Evolutionary conservation across 495 filamentous ascomycete genomes (phyloP).

Genomic region (Tuber umbilicatum): DNA sequence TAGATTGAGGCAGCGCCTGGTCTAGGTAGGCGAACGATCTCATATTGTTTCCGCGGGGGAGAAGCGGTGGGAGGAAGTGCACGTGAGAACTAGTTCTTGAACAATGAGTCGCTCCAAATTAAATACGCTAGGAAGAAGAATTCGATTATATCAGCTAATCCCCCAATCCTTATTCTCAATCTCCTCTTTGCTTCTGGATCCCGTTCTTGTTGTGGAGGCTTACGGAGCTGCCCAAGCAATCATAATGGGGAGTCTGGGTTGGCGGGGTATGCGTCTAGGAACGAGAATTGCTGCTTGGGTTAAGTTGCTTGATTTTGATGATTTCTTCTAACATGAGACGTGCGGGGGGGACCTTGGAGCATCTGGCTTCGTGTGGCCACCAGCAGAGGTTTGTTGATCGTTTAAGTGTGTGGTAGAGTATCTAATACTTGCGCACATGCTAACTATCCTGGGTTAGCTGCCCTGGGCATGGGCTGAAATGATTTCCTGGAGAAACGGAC

Average conservation of each 20-base stretch:
- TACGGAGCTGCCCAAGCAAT: not conserved
- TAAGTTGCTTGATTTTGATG: not conserved
- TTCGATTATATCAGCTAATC: not conserved
- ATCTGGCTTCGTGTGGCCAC: not conserved
- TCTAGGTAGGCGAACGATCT: not conserved
- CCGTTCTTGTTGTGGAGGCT: not conserved
- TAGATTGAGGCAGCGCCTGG: not conserved
- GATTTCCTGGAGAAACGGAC: not conserved
- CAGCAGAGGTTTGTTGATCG: not conserved
- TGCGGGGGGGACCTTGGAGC: not conserved
- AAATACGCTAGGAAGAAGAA: not conserved
- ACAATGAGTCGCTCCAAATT: not conserved
- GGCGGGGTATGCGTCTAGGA: not conserved
- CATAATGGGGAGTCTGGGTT: not conserved
- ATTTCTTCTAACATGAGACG: not conserved
- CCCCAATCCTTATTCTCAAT: not conserved
- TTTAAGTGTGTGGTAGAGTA: not conserved
- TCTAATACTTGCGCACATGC: not conserved
- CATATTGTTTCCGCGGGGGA: not conserved
- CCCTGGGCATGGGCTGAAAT: not conserved
- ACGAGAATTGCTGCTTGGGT: not conserved
- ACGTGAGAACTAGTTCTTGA: not conserved
- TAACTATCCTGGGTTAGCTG: not conserved
- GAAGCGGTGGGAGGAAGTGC: not conserved
- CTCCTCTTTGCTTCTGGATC: not conserved